A percentile compares a stretch with the other conserved stretches of the same genome.
Conservation (phyloP, 495 filamentous ascomycete species). For the Xylaria bambusicola region DNA sequence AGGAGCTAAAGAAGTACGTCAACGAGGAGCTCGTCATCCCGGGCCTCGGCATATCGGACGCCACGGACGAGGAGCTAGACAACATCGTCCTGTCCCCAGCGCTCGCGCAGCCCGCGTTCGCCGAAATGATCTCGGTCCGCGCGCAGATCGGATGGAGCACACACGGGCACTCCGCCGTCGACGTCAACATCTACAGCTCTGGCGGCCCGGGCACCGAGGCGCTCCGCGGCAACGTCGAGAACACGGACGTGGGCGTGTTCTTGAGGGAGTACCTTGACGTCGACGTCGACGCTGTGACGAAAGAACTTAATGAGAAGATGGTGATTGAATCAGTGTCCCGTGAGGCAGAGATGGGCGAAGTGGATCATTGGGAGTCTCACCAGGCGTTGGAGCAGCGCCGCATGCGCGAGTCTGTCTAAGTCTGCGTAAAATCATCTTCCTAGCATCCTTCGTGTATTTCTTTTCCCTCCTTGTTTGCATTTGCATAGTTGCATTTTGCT, state of each 20-base stretch:
- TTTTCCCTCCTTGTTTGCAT: too few species aligned
- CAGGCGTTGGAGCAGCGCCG: conserved; percentile 22
- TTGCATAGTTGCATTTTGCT: too few species aligned
- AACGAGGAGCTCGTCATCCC: conserved; percentile 59
- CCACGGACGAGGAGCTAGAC: conserved; percentile 69
- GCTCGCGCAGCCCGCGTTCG: conserved; percentile 61
- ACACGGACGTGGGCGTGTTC: conserved; percentile 87
- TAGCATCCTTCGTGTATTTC: not conserved
- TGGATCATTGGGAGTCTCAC: conserved; percentile 31
- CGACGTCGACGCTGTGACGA: conserved; percentile 73
- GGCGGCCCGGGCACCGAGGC: conserved; percentile 47
- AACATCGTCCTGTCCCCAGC: conserved; percentile 58
- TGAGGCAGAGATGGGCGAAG: not conserved
- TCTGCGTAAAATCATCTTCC: not conserved
- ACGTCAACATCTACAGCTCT: conserved; percentile 89
- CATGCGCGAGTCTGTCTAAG: not conserved
- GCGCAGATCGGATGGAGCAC: conserved; percentile 92
- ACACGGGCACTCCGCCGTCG: conserved; percentile 84
- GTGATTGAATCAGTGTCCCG: conserved; percentile 14
- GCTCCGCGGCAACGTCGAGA: conserved; percentile 86
- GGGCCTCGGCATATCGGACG: conserved; percentile 76
- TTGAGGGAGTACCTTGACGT: conserved; percentile 76
- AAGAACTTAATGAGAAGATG: conserved; percentile 66
- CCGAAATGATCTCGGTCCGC: conserved; percentile 80
- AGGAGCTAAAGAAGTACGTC: conserved; percentile 59